These are phyloP conservation scores for Erythrobasidium hasegawianum DNA, from an alignment of 1,284 basidiomycete species.

Conservation along the genomic window DNA sequence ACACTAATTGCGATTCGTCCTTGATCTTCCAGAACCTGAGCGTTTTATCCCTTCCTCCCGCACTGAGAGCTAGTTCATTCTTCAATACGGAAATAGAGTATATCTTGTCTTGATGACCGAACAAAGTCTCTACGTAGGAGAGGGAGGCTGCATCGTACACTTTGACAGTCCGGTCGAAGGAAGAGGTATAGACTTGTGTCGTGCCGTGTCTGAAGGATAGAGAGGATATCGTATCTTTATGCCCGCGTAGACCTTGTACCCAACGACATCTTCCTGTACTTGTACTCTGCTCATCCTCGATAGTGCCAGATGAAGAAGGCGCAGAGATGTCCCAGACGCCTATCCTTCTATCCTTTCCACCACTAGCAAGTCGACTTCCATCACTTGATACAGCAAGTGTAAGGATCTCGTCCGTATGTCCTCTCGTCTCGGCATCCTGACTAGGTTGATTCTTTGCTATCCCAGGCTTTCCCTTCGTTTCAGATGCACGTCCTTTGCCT, in stretches of 20 bases:
- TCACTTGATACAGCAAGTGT: constrained; percentile 79
- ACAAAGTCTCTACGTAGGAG: constrained; percentile 93
- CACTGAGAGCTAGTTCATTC: constrained; percentile 77
- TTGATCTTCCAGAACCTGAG: constrained; percentile 94
- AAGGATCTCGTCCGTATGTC: constrained; percentile 83
- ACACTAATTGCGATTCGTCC: constrained; percentile 93
- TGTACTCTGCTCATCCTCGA: neutral
- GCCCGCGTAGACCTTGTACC: constrained; percentile 73
- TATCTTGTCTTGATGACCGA: constrained; percentile 92
- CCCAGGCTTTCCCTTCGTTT: constrained; percentile 24
- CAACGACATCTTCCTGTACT: constrained; percentile 57
- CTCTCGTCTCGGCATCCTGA: constrained; percentile 52
- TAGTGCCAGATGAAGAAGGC: neutral
- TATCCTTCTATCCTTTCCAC: constrained; percentile 73
- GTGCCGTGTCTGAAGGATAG: constrained; percentile 78
- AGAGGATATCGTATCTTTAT: constrained; percentile 81
- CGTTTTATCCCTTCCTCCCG: constrained; percentile 86
- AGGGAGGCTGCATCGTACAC: constrained; percentile 80
- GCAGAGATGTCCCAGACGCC: constrained; percentile 70
- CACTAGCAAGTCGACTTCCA: constrained; percentile 78
- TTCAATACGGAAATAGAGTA: constrained; percentile 72
- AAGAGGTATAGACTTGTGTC: constrained; percentile 78
- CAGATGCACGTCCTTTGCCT: constrained; percentile 42
- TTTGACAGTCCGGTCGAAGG: constrained; percentile 86
- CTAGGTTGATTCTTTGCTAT: constrained; percentile 34